These are phyloP conservation scores for Fomitopsis palustris DNA, from an alignment of 1,284 basidiomycete genomes.

Conservation along the genomic window DNA sequence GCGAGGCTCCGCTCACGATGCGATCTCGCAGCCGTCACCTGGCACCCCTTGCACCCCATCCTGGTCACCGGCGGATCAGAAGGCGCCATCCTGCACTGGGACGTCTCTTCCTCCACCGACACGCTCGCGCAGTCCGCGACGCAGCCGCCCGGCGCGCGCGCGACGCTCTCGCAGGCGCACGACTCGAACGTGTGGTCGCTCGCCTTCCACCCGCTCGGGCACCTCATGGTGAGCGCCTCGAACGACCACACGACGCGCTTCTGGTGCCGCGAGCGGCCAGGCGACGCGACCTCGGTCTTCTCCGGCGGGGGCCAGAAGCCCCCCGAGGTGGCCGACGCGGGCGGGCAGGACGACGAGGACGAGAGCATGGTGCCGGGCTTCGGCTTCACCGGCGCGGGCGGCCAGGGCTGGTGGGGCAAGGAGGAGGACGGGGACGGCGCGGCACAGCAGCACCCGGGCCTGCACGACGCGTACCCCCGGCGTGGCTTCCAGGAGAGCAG, in stretches of 20 bases:
- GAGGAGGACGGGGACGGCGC: slow-evolving; percentile 17
- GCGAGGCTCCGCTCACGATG: neutral
- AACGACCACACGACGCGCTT: slow-evolving; percentile 98
- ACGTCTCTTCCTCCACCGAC: slow-evolving; percentile 49
- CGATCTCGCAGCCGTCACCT: slow-evolving; percentile 69
- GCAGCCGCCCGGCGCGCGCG: slow-evolving; percentile 56
- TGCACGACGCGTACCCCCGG: slow-evolving; percentile 10
- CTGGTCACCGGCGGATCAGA: slow-evolving; percentile 93
- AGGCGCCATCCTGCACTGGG: slow-evolving; percentile 93
- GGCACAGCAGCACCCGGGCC: slow-evolving; percentile 7
- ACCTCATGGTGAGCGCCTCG: slow-evolving; percentile 87
- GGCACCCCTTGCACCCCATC: slow-evolving; percentile 93
- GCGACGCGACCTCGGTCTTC: slow-evolving; percentile 68
- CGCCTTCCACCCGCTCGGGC: slow-evolving; percentile 93
- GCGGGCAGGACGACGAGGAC: slow-evolving; percentile 59
- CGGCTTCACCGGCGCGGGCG: slow-evolving; percentile 16
- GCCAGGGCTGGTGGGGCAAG: slow-evolving; percentile 15
- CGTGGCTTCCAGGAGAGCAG: slow-evolving; percentile 1
- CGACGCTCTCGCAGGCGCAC: slow-evolving; percentile 88
- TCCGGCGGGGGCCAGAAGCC: slow-evolving; percentile 77
- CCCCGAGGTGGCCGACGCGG: slow-evolving; percentile 52
- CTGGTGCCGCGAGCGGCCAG: slow-evolving; percentile 89
- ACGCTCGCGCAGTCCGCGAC: slow-evolving; percentile 29
- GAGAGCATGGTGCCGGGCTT: slow-evolving; percentile 62
- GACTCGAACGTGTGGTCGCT: slow-evolving; percentile 97